Conservation (phyloP, 208 protist species). For the Crithidia thermophila region DNA sequence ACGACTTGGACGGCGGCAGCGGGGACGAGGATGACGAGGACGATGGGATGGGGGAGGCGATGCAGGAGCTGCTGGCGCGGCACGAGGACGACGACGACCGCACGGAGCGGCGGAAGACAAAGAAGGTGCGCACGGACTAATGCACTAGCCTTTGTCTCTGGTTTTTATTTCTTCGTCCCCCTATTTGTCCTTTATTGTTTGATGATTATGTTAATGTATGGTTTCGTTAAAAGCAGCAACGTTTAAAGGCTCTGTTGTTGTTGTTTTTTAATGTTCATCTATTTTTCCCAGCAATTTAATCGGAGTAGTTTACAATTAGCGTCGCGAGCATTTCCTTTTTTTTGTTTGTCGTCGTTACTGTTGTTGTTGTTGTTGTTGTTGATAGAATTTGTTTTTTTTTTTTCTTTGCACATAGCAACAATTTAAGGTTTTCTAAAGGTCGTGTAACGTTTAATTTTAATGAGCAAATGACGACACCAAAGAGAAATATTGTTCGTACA, state of each 20-base stretch:
- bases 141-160: background rate
- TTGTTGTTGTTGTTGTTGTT: background rate
- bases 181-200: slow-evolving; percentile 18
- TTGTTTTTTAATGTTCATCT: too few species aligned
- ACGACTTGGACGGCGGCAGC: slow-evolving; percentile 1
- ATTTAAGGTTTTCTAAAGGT: background rate
- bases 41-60: slow-evolving; percentile 66
- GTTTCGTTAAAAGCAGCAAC: too few species aligned
- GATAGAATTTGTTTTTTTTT: too few species aligned
- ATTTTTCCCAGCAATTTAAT: too few species aligned
- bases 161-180: slow-evolving; percentile 9
- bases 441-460: too few species aligned
- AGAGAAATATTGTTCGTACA: too few species aligned
- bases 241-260: too few species aligned
- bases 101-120: slow-evolving; percentile 44
- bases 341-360: too few species aligned
- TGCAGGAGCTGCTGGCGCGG: slow-evolving; percentile 53
- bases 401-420: background rate
- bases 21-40: slow-evolving; percentile 39
- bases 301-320: too few species aligned
- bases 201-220: too few species aligned
- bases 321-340: too few species aligned
- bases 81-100: slow-evolving; percentile 39
- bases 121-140: slow-evolving; percentile 63
- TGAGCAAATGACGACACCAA: too few species aligned